Conservation (phyloP, 1,284 basidiomycete species). For the Wolfiporia cocos region DNA sequence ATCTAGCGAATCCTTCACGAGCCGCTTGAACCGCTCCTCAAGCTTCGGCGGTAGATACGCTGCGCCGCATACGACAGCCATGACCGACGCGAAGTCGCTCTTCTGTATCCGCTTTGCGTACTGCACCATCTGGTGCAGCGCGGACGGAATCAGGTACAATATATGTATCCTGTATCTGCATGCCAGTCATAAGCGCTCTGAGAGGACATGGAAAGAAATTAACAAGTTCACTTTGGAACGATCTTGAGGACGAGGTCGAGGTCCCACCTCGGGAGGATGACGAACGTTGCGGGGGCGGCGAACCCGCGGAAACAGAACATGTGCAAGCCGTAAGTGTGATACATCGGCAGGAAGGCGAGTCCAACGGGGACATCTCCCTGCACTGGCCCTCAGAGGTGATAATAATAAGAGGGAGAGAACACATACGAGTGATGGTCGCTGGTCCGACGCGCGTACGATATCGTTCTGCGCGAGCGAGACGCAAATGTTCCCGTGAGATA, state of each 20-base stretch:
- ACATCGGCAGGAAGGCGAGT: conserved; percentile 60
- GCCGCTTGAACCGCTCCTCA: conserved; percentile 32
- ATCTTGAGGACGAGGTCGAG: conserved; percentile 34
- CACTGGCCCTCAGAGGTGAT: not conserved
- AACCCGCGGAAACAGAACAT: conserved; percentile 43
- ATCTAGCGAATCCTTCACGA: conserved; percentile 27
- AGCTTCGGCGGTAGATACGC: conserved; percentile 62
- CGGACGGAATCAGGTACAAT: conserved; percentile 55
- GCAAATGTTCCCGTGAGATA: conserved; percentile 65
- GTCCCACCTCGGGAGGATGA: conserved; percentile 61
- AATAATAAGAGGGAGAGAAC: too few species aligned
- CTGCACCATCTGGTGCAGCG: conserved; percentile 59
- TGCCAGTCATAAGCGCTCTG: not conserved
- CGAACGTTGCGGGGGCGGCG: conserved; percentile 35
- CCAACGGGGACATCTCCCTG: conserved; percentile 20
- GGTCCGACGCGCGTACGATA: conserved; percentile 23
- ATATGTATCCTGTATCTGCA: conserved; percentile 45
- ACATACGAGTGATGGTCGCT: too few species aligned
- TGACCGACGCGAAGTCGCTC: conserved; percentile 49
- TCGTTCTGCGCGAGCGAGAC: conserved; percentile 40
- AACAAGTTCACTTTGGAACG: conserved; percentile 37
- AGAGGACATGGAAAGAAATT: not conserved
- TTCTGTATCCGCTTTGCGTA: conserved; percentile 42
- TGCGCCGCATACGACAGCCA: conserved; percentile 44
- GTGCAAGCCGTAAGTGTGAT: conserved; percentile 64